A percentile compares a stretch with the other conserved stretches of the same genome.
Conservation (phyloP, 495 filamentous ascomycete species). For the Penicillium riverlandense region DNA sequence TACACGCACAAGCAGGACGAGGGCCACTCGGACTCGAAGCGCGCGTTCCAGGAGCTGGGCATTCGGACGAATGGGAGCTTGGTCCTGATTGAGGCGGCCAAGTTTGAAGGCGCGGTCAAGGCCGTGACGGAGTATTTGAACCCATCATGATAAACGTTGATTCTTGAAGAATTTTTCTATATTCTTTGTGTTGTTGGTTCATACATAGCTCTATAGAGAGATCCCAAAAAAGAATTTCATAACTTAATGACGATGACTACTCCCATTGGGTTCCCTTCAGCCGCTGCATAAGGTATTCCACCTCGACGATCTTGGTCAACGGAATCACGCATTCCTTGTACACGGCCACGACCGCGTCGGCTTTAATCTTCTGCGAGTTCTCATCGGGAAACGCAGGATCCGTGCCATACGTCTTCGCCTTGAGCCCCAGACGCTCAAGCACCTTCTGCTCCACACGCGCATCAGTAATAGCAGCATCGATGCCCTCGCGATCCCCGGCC, state of each 20-base stretch:
- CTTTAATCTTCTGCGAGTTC: conserved; percentile 70
- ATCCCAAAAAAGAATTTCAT: conserved; percentile 15
- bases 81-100: conserved; percentile 66
- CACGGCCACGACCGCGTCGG: conserved; percentile 87
- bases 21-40: conserved; percentile 77
- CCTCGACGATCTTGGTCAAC: conserved; percentile 92
- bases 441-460: conserved; percentile 85
- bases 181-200: conserved; percentile 3
- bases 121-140: conserved; percentile 65
- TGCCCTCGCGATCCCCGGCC: conserved; percentile 66
- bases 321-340: conserved; percentile 94
- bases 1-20: conserved; percentile 74
- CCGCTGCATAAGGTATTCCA: conserved; percentile 95
- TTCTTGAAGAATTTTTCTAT: conserved; percentile 20
- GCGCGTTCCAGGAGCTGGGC: conserved; percentile 90
- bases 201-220: neutral
- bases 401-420: conserved; percentile 92
- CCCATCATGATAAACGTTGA: conserved; percentile 23
- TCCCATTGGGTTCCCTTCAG: conserved; percentile 64
- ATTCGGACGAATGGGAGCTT: conserved; percentile 75
- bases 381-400: conserved; percentile 66
- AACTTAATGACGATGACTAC: conserved; percentile 15
- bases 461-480: conserved; percentile 88
- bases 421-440: conserved; percentile 75
- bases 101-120: conserved; percentile 61